Base-by-base conservation (phyloP, 2,329 filamentous ascomycete genomes). In the Ophiostoma tasmaniense region DNA sequence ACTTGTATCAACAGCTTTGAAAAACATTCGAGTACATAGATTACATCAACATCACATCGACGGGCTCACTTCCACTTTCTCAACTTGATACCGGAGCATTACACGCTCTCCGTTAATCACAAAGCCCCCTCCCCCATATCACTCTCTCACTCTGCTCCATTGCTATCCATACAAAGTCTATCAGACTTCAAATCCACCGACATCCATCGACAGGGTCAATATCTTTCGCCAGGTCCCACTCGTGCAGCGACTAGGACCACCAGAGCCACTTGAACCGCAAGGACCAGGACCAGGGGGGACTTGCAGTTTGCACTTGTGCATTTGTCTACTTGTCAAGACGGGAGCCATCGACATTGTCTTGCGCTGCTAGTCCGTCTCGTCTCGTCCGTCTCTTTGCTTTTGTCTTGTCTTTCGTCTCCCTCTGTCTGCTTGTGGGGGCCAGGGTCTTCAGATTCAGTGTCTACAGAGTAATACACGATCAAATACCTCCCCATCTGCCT, bases 341-440 rank as follows among this genome's bases (percentile, higher is more conserved):
- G 50, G 50, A 55, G 50, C 50, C 50, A 55, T 55, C 50, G 50
- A 33, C 20, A 68, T 64, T 55, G 42, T 61, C 55, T 61, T 55
- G 22, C 50, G 50, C 50, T 55, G 50, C 50, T 55, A 55, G 6
- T 59, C 52, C 25, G 13, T 42, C 39, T 42, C 39, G 13, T 13
- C 39, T 42, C 20, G 2, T 20, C 5, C 3, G 42, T 30, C 25
- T 61, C 55, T 61, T 28, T n/a, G 14, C 11, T 28, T 22, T 28
- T 59, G n/a, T n/a, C n/a, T 8, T 59, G 10, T 59, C 13, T 33
- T 3, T 55, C 10, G 11, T 22, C 50, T 13, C 37, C 14, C 37
- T 50, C 37, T 39, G 11, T 39, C 11, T 17, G 20, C 20, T 50
- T 50, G 45, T 55, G 50, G 50, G 50, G 50, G 50, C n/a, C 22